phyloP scores from a whole-genome alignment of 2,329 filamentous ascomycete genomes.

The Basipetospora chlamydospora region DNA sequence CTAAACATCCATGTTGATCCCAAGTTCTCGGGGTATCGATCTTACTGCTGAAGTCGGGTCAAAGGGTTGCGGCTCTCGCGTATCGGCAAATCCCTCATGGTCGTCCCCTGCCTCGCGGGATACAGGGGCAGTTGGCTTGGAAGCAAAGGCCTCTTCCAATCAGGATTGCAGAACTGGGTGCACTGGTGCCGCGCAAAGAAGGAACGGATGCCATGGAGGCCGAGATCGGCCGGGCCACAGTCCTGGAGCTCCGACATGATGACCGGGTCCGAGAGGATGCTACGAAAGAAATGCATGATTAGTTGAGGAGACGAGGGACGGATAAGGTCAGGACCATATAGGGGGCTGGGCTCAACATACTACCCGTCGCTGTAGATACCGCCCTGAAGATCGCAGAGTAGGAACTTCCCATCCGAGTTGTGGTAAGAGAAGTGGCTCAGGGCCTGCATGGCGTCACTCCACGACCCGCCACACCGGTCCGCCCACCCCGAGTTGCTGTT shows the following conservation, averaged over 20 bases:
- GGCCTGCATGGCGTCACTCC: slow-evolving; percentile 24
- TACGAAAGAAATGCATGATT: neutral
- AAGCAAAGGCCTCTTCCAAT: neutral
- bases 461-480: slow-evolving; percentile 12
- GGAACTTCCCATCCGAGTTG: slow-evolving; percentile 18
- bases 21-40: too few relatives aligned
- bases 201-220: slow-evolving; percentile 20
- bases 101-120: neutral
- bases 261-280: slow-evolving; percentile 24
- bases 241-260: slow-evolving; percentile 22
- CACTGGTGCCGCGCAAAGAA: slow-evolving; percentile 24
- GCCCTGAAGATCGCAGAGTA: slow-evolving; percentile 28
- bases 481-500: slow-evolving; percentile 28
- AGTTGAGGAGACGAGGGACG: neutral
- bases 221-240: slow-evolving; percentile 24
- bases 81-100: neutral
- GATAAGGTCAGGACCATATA: neutral
- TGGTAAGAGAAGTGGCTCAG: slow-evolving; percentile 30
- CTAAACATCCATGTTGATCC: too few relatives aligned
- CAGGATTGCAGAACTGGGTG: slow-evolving; percentile 14
- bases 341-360: neutral
- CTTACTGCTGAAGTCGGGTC: neutral
- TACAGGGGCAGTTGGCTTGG: neutral
- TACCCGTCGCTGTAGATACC: slow-evolving; percentile 20
- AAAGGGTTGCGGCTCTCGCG: slow-evolving; percentile 1